phyloP scores from a whole-genome alignment of 768 basidiomycete genomes.

The Pholiota molesta region DNA sequence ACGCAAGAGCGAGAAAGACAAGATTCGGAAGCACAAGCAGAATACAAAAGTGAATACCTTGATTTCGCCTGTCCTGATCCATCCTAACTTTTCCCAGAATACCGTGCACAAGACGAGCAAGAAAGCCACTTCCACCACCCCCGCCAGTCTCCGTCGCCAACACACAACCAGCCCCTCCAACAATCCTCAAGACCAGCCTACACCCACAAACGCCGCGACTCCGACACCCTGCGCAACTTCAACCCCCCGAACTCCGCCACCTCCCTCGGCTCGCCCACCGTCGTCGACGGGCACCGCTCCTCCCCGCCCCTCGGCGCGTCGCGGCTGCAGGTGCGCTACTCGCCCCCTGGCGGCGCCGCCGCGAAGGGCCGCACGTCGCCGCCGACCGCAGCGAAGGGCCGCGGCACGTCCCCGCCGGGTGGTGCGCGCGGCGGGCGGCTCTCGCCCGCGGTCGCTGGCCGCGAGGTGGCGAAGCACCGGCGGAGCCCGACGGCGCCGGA shows the following conservation, averaged over 20 bases:
- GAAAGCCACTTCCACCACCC: constrained; percentile 32
- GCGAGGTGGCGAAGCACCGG: constrained; percentile 50
- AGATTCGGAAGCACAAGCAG: constrained; percentile 45
- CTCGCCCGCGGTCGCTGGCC: constrained; percentile 31
- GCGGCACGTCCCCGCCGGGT: constrained; percentile 26
- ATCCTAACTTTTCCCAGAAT: constrained; percentile 28
- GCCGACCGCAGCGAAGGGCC: constrained; percentile 25
- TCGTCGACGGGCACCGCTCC: constrained; percentile 39
- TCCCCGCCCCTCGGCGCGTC: constrained; percentile 22
- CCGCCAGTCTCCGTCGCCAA: constrained; percentile 56
- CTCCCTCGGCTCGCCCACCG: constrained; percentile 53
- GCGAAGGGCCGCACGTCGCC: constrained; percentile 22
- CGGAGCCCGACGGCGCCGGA: constrained; percentile 76
- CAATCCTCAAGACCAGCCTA: constrained; percentile 32
- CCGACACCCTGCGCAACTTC: constrained; percentile 66
- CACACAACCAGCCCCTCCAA: constrained; percentile 26
- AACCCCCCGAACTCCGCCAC: constrained; percentile 4
- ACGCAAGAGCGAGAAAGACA: constrained; percentile 41
- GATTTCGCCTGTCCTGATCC: constrained; percentile 6
- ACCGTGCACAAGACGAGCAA: constrained; percentile 40
- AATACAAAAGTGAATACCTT: constrained; percentile 43
- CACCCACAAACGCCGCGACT: constrained; percentile 70
- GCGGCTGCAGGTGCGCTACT: constrained; percentile 24
- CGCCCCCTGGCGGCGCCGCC: constrained; percentile 28
- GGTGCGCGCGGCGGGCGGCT: constrained; percentile 30